phyloP scores from a whole-genome alignment of 352 stramenopile species.

The Globisporangium camurandrum region DNA sequence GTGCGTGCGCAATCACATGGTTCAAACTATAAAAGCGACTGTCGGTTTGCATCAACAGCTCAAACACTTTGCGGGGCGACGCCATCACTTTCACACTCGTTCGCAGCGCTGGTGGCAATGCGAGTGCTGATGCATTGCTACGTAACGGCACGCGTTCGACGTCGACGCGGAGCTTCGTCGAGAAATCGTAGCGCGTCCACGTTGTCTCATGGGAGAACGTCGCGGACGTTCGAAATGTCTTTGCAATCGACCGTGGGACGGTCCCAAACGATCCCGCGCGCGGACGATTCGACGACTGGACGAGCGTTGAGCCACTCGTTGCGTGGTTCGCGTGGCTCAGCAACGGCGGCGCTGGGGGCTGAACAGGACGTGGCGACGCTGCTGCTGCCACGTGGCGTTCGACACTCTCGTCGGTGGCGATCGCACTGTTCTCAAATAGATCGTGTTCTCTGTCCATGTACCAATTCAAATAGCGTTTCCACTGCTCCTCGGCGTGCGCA shows the following conservation, averaged over 20 bases:
- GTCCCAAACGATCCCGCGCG: constrained; percentile 60
- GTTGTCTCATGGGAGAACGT: constrained; percentile 74
- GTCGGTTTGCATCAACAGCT: constrained; percentile 65
- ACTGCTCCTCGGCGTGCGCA: constrained; percentile 76
- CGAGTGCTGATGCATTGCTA: constrained; percentile 21
- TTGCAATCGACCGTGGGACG: constrained; percentile 69
- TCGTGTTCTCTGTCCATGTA: constrained; percentile 79
- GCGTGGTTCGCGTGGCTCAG: constrained; percentile 3
- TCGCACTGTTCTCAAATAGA: constrained; percentile 1
- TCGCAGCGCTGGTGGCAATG: constrained; percentile 46
- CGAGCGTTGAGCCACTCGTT: constrained; percentile 15
- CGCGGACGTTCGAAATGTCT: constrained; percentile 66
- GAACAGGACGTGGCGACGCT: no score
- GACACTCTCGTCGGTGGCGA: constrained; percentile 8
- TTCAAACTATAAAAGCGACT: constrained; percentile 70
- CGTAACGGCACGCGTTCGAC: constrained; percentile 42
- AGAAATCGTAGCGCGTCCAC: constrained; percentile 73
- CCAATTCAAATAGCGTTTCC: constrained; percentile 81
- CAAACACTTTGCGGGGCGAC: constrained; percentile 62
- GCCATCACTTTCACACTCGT: constrained; percentile 67
- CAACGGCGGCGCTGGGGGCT: constrained; percentile 6
- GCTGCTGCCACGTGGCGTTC: constrained; percentile 9
- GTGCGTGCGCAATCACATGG: constrained; percentile 60
- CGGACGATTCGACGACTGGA: constrained; percentile 9
- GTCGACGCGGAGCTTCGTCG: constrained; percentile 63